Evolutionary conservation across 331 rosid genomes (phyloP), one percentile per base, ranked within the genome.

Genomic region (Cydonia oblonga): DNA sequence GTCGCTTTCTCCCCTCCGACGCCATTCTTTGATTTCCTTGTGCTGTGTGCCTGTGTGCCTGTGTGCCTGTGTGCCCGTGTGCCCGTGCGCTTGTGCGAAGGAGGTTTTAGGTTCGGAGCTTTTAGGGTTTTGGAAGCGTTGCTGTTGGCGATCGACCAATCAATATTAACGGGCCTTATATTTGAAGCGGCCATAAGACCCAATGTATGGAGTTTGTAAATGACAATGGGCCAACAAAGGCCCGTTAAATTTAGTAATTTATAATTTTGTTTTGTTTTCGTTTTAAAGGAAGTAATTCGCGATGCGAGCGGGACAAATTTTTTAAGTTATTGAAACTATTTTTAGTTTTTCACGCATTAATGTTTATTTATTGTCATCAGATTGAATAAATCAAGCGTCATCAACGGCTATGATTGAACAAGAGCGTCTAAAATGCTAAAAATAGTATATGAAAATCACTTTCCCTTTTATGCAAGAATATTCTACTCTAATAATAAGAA

Each of bases 1-100:
- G 29, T 16, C 81, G 84, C 68, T 72, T 81, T 51, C 70, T 77
- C 28, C 87, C 81, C 14, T 74, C 19, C 29, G 86, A 64, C 72
- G 77, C 74, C 81, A 79, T 79, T 29, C 19, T 4, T 0, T 5
- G 30, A 3, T 29, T n/a, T 52, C 35, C 24, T 2, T 67, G 24
- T 8, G 16, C 14, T 44, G 5, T 49, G 0, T 38, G 4, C 6
- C 12, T 19, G 3, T 0, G 24, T 2, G 32, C 2, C 5, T 10
- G 73, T 51, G 25, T n/a, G n/a, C n/a, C n/a, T n/a, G n/a, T n/a
- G n/a, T 13, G 20, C 11, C 97, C 26, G 2, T 25, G 26, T n/a
- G n/a, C n/a, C n/a, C n/a, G n/a, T n/a, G n/a, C n/a, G n/a, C 2
- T 16, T 10, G 73, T 51, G 25, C 11, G 18, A 9, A 38, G 16